Evolutionary conservation across 2,329 filamentous ascomycete genomes (phyloP).

Genomic region (Zelopaecilomyces penicillatus): DNA sequence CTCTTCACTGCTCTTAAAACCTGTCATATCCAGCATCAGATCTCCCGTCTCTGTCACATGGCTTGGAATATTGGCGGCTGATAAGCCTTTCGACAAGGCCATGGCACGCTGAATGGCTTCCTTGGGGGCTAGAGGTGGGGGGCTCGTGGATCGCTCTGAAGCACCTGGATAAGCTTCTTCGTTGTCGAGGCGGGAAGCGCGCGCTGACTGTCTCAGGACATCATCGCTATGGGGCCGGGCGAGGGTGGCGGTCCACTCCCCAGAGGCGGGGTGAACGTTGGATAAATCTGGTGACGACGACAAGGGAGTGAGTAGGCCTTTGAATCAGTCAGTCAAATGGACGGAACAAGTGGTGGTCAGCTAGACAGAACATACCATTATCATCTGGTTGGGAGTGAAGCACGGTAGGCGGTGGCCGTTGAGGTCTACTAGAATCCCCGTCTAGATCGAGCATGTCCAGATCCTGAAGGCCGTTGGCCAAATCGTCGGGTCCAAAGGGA

Average conservation of each 20-base stretch:
- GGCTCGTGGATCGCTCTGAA: conserved; percentile 63
- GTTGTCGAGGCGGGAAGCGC: conserved; percentile 26
- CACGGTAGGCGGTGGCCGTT: conserved; percentile 37
- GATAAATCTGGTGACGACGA: conserved; percentile 45
- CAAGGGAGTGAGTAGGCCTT: conserved; percentile 44
- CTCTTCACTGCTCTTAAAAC: conserved; percentile 89
- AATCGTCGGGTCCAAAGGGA: conserved; percentile 39
- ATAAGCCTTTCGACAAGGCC: conserved; percentile 77
- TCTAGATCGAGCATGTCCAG: conserved; percentile 64
- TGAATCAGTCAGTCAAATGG: conserved; percentile 4
- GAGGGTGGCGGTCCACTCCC: conserved; percentile 40
- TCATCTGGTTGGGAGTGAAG: conserved; percentile 23
- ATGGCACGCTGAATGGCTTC: conserved; percentile 80
- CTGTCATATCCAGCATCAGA: conserved; percentile 96
- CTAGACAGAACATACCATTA: conserved; percentile 18
- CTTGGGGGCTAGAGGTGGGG: conserved; percentile 59
- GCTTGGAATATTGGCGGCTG: conserved; percentile 83
- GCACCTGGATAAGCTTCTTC: conserved; percentile 31
- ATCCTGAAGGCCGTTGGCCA: conserved; percentile 45
- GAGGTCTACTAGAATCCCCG: conserved; percentile 23
- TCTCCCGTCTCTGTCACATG: conserved; percentile 89
- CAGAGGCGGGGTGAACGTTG: conserved; percentile 36
- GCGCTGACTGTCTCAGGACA: conserved; percentile 39
- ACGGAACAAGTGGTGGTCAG: background rate
- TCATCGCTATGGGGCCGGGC: conserved; percentile 47